Conservation (phyloP, 257 asterid genomes). For the Gynochthodes officinalis region DNA sequence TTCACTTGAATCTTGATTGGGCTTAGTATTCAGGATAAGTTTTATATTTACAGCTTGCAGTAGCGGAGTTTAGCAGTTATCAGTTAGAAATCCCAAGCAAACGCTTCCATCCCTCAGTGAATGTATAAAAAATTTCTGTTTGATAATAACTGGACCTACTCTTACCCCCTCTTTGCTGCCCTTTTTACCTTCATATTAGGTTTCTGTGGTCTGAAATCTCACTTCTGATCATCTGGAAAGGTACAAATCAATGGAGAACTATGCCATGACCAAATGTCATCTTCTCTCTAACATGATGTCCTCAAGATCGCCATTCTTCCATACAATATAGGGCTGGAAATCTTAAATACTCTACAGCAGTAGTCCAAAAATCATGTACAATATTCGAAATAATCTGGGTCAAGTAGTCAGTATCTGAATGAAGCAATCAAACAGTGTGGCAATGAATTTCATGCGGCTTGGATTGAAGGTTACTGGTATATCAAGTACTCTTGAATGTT, state of each 20-base stretch:
- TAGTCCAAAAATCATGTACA: not conserved
- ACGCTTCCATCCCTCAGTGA: conserved; percentile 33
- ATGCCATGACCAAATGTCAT: conserved; percentile 33
- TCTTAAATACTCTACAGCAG: not conserved
- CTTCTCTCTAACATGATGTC: conserved; percentile 33
- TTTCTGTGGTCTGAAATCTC: conserved; percentile 36
- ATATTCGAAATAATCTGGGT: not conserved
- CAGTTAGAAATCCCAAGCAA: conserved; percentile 43
- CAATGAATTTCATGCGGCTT: conserved; percentile 23
- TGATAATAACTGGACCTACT: not conserved
- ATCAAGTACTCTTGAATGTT: conserved; percentile 21
- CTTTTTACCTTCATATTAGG: conserved; percentile 16
- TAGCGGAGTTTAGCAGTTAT: conserved; percentile 48
- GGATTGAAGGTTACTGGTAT: conserved; percentile 41
- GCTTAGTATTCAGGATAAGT: not conserved
- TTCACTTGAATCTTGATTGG: not conserved
- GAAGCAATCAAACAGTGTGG: conserved; percentile 26
- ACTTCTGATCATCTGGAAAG: conserved; percentile 51
- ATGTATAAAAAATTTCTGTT: conserved; percentile 1
- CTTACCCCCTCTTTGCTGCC: not conserved
- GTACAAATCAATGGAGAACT: conserved; percentile 36
- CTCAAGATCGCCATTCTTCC: conserved; percentile 36
- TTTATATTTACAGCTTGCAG: conserved; percentile 27
- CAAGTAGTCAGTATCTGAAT: conserved; percentile 34
- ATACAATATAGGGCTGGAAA: conserved; percentile 17